Percentiles rank a stretch among this genome's conserved stretches.
Conservation (phyloP, 768 basidiomycete genomes). For the Serendipita sp. region DNA sequence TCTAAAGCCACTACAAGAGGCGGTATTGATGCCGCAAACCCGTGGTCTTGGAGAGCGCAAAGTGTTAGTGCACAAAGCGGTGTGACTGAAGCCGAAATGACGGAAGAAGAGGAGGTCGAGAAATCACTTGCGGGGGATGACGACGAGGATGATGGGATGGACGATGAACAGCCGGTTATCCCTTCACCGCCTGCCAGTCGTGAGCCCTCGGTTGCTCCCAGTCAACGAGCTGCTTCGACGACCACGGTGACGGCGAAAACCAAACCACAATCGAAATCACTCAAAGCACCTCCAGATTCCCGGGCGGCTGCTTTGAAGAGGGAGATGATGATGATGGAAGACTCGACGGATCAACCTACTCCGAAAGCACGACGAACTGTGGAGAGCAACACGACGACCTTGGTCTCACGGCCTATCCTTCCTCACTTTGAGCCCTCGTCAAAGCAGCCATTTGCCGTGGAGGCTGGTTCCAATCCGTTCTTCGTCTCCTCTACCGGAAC, state of each 20-base stretch:
- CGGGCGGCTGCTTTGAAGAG: neutral
- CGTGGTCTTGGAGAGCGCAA: neutral
- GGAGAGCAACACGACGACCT: neutral
- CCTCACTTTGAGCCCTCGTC: neutral
- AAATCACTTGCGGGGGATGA: constrained; percentile 2
- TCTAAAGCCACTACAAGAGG: neutral
- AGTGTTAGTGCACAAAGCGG: neutral
- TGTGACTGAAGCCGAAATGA: neutral
- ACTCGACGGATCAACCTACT: neutral
- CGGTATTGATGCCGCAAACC: neutral
- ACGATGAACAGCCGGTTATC: neutral
- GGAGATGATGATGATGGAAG: neutral
- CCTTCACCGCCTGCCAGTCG: neutral
- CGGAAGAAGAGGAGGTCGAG: constrained; percentile 4
- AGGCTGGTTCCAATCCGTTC: neutral
- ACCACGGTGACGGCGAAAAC: neutral
- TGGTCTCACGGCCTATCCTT: neutral
- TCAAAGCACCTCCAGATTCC: neutral
- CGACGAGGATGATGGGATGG: neutral
- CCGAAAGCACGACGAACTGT: neutral
- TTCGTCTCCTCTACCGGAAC: neutral
- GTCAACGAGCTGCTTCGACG: neutral
- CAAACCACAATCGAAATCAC: neutral
- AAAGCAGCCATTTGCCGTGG: neutral
- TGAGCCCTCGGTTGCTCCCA: neutral